Conservation (phyloP, 768 basidiomycete genomes). For the Xerocomellus chrysenteron region DNA sequence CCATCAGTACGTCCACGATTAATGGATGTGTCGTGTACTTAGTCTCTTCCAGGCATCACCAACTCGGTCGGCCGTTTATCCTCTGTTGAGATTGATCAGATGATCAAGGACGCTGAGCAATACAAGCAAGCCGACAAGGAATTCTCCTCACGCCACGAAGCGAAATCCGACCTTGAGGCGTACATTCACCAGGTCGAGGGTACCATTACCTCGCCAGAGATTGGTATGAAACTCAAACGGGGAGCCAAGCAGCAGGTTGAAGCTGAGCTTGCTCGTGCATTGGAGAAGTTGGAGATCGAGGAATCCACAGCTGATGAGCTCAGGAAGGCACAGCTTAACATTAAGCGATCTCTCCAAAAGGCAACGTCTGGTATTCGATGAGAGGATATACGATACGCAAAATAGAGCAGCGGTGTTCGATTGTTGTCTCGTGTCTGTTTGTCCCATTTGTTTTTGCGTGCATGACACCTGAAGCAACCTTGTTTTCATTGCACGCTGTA, state of each 20-base stretch:
- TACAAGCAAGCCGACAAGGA: slow-evolving; percentile 97
- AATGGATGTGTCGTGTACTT: neutral
- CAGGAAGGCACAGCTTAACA: slow-evolving; percentile 90
- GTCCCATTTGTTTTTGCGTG: slow-evolving; percentile 7
- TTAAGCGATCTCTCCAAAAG: slow-evolving; percentile 98
- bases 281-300: slow-evolving; percentile 98
- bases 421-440: slow-evolving; percentile 19
- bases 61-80: slow-evolving; percentile 99
- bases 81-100: slow-evolving; percentile 96
- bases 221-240: slow-evolving; percentile 98
- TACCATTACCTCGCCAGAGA: slow-evolving; percentile 94
- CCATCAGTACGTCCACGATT: slow-evolving; percentile 68
- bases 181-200: slow-evolving; percentile 97
- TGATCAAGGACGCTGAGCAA: slow-evolving; percentile 99
- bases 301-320: slow-evolving; percentile 92
- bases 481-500: slow-evolving; percentile 8
- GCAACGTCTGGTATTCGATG: slow-evolving; percentile 88
- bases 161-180: slow-evolving; percentile 96
- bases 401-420: slow-evolving; percentile 16
- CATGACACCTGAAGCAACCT: slow-evolving; percentile 18
- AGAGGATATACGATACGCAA: slow-evolving; percentile 24
- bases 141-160: slow-evolving; percentile 96
- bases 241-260: slow-evolving; percentile 94
- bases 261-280: slow-evolving; percentile 94
- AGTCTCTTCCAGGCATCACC: slow-evolving; percentile 70